A percentile compares a stretch with the other conserved stretches of the same genome.
phyloP scores from a whole-genome alignment of 2,329 filamentous ascomycete genomes.

The Xylaria sp. region DNA sequence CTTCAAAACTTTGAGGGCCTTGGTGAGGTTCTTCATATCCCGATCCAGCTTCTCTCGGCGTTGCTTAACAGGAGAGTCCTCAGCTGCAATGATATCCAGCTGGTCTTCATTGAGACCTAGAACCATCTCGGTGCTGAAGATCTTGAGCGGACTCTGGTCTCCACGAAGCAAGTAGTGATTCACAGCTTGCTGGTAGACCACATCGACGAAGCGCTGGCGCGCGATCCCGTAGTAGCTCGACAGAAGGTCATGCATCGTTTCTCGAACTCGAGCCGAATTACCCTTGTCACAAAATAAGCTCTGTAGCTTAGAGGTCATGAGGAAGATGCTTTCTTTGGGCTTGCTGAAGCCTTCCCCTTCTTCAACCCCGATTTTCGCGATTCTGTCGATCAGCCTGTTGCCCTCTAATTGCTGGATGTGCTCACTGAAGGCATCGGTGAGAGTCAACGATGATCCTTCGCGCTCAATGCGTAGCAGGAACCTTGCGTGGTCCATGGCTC shows the following conservation, averaged over 20 bases:
- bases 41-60: constrained; percentile 57
- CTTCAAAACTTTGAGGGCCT: constrained; percentile 48
- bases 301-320: constrained; percentile 40
- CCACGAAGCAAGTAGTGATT: constrained; percentile 65
- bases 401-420: constrained; percentile 46
- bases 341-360: neutral
- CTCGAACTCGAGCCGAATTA: constrained; percentile 52
- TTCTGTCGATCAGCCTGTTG: constrained; percentile 38
- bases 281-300: constrained; percentile 45
- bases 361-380: constrained; percentile 33
- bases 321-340: constrained; percentile 33
- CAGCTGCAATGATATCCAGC: constrained; percentile 67
- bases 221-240: constrained; percentile 71
- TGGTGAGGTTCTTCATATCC: constrained; percentile 59
- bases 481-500: constrained; percentile 56
- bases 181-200: constrained; percentile 67
- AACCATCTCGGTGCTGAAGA: constrained; percentile 65
- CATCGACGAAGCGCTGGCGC: constrained; percentile 71
- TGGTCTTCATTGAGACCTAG: constrained; percentile 58
- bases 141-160: constrained; percentile 60
- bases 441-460: constrained; percentile 56
- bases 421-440: constrained; percentile 62
- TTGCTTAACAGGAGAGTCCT: constrained; percentile 58
- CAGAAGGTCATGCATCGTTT: constrained; percentile 67
- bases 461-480: constrained; percentile 64